Evolutionary conservation across 495 filamentous ascomycete species (phyloP), one percentile per base, ranked within the genome.

Genomic region (Penicillium chermesinum): DNA sequence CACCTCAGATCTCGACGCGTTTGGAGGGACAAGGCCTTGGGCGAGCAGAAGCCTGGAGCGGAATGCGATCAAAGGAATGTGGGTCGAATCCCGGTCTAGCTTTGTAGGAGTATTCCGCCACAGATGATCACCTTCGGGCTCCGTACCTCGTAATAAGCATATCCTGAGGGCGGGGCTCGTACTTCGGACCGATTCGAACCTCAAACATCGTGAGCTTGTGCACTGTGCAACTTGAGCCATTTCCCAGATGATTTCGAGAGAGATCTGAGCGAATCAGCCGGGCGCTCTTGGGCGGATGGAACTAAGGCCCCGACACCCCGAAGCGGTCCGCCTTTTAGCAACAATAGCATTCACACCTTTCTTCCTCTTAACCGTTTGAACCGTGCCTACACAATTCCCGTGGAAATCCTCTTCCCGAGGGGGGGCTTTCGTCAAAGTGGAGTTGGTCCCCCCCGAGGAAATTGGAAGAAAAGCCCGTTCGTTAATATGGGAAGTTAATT

Each of bases 221-320:
- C 18, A 25, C 32, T 41, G 27, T 44, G 33, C 45, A 27, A 53
- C 51, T 35, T 37, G 50, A 47, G 50, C 33, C 16, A 48, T 48
- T 45, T 53, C 33, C 43, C 9, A 21, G n/a, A n/a, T n/a, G n/a
- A n/a, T n/a, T n/a, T n/a, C n/a, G n/a, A n/a, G n/a, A 10, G 41
- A 46, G 14, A 21, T 19, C 22, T 38, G 9, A 2, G n/a, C 16
- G n/a, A n/a, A n/a, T n/a, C n/a, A n/a, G n/a, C n/a, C 7, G 30
- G 30, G 13, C 30, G 30, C 30, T 7, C 30, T 12, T 16, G 1
- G 7, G 17, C 48, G 53, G 53, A 52, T 52, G 41, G 34, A 56
- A 48, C 14, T 56, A 38, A 50, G 44, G 48, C 48, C 39, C 52
- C 52, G 52, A 54, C 52, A 21, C 51, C 37, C 52, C 52, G 52